These are phyloP conservation scores for Chlamydomonas schloesseri DNA, from an alignment of 139 green algal species.

Conservation along the genomic window DNA sequence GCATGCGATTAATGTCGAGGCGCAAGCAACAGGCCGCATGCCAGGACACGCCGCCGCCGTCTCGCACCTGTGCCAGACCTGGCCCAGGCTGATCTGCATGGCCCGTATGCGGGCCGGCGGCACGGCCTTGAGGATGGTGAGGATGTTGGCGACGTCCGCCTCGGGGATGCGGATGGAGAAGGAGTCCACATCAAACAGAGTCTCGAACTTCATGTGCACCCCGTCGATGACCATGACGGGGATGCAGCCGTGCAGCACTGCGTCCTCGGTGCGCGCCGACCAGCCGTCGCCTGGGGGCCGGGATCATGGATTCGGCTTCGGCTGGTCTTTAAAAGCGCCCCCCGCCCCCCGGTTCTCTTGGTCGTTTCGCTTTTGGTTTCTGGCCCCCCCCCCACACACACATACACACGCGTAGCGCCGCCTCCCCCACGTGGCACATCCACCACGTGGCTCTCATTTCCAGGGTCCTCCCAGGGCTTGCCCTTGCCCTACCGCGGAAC, in stretches of 20 bases:
- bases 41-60: too few species aligned
- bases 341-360: too few species aligned
- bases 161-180: slow-evolving; percentile 17
- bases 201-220: slow-evolving; percentile 53
- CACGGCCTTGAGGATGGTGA: slow-evolving; percentile 25
- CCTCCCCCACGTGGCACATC: too few species aligned
- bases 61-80: slow-evolving; percentile 47
- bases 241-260: slow-evolving; percentile 77
- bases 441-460: too few species aligned
- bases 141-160: background rate
- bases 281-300: slow-evolving; percentile 64
- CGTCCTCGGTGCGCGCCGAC: slow-evolving; percentile 63
- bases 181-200: slow-evolving; percentile 19
- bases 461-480: too few species aligned
- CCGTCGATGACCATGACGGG: slow-evolving; percentile 70
- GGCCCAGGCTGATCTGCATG: slow-evolving; percentile 32
- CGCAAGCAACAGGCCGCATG: too few species aligned
- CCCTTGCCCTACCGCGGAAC: background rate
- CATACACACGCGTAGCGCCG: too few species aligned
- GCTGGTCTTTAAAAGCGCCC: background rate
- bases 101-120: background rate
- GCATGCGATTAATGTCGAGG: too few species aligned
- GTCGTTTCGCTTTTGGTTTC: too few species aligned
- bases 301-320: too few species aligned
- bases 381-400: too few species aligned